Percentiles rank a stretch among this genome's conserved stretches.
phyloP scores from a whole-genome alignment of 805 yeast genomes.

The Candida hispaniensis region DNA sequence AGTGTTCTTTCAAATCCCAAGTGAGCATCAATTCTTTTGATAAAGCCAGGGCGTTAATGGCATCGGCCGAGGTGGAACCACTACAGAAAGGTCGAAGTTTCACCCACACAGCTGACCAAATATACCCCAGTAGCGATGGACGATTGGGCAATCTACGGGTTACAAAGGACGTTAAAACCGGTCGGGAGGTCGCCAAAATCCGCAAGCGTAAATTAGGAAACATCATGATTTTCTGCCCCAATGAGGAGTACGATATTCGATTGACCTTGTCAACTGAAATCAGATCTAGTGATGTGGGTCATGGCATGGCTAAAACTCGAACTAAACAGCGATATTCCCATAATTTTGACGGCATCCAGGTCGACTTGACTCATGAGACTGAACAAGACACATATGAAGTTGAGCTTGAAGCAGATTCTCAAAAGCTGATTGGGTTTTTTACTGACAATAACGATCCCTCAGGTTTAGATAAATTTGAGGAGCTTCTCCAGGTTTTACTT shows the following conservation, averaged over 20 bases:
- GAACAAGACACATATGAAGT: conserved; percentile 23
- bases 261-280: conserved; percentile 4
- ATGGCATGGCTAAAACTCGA: conserved; percentile 7
- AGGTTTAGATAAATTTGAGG: conserved; percentile 12
- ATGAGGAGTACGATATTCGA: conserved; percentile 5
- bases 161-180: conserved; percentile 21
- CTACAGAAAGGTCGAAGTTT: too few species aligned
- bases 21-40: conserved; percentile 19
- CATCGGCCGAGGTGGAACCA: conserved; percentile 10
- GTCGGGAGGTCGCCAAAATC: conserved; percentile 18
- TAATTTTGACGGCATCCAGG: conserved; percentile 8
- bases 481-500: conserved; percentile 12
- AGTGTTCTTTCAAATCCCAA: conserved; percentile 25
- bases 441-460: conserved; percentile 1
- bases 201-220: conserved; percentile 12
- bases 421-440: conserved; percentile 10
- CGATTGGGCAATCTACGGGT: conserved; percentile 22
- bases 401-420: conserved; percentile 6
- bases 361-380: conserved; percentile 9
- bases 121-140: too few species aligned
- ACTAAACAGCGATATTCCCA: conserved; percentile 8
- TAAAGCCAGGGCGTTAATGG: conserved; percentile 9
- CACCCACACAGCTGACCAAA: too few species aligned
- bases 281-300: conserved; percentile 1
- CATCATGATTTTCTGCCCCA: conserved; percentile 12